phyloP scores from a whole-genome alignment of 2,329 filamentous ascomycete species.

The Pseudogymnoascus sp. region DNA sequence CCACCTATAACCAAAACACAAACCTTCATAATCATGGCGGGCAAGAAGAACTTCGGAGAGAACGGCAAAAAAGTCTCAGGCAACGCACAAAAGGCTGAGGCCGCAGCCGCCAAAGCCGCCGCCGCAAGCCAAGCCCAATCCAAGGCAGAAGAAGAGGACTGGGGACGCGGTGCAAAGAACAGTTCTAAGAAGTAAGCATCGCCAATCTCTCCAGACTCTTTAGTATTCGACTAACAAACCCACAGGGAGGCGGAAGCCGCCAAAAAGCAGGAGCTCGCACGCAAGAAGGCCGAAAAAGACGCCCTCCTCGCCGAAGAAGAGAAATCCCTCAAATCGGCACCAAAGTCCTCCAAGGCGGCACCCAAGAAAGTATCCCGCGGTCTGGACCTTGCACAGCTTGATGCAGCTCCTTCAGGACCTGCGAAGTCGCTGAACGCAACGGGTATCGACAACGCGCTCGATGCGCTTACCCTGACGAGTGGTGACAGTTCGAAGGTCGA shows the following conservation, averaged over 20 bases:
- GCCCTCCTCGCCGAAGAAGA: constrained; percentile 79
- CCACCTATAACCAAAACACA: neutral
- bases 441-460: constrained; percentile 89
- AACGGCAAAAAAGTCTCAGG: constrained; percentile 84
- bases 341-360: constrained; percentile 55
- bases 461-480: constrained; percentile 63
- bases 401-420: constrained; percentile 37
- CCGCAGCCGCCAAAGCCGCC: constrained; percentile 71
- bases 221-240: constrained; percentile 10
- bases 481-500: constrained; percentile 65
- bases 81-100: constrained; percentile 87
- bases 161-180: constrained; percentile 79
- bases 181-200: constrained; percentile 71
- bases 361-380: constrained; percentile 59
- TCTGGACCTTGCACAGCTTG: constrained; percentile 68
- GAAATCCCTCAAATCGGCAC: constrained; percentile 60
- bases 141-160: constrained; percentile 63
- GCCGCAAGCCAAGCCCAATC: constrained; percentile 58
- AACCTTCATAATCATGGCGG: constrained; percentile 47
- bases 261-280: constrained; percentile 72
- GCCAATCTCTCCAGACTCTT: neutral
- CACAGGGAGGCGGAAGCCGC: constrained; percentile 71
- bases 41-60: constrained; percentile 62
- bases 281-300: constrained; percentile 88
- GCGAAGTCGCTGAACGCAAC: constrained; percentile 62